These are phyloP conservation scores for Gastrolobium bilobum DNA, from an alignment of 306 rosid genomes.

Conservation along the genomic window DNA sequence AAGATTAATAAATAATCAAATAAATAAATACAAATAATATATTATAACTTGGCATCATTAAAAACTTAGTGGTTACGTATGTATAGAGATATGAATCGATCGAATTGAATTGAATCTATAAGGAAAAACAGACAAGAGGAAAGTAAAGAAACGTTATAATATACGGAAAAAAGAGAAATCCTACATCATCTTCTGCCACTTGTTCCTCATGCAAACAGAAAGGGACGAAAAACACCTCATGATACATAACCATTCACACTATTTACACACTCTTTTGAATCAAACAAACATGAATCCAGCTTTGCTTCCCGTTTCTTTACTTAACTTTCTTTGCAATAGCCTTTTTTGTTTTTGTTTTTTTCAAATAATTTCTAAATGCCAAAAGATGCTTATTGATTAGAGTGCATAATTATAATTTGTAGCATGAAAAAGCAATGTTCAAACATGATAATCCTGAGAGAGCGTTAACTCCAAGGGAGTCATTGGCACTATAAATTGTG, in stretches of 20 bases:
- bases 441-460: constrained; percentile 37
- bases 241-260: background rate
- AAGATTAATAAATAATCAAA: background rate
- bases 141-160: background rate
- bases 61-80: too few species aligned
- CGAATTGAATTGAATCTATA: too few species aligned
- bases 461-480: constrained; percentile 54
- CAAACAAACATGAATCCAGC: constrained; percentile 4
- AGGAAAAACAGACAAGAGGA: background rate
- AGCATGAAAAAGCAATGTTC: constrained; percentile 34
- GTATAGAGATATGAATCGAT: too few species aligned
- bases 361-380: background rate
- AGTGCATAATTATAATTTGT: background rate
- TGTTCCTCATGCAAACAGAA: constrained; percentile 54
- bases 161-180: constrained; percentile 16
- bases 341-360: background rate
- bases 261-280: constrained; percentile 27
- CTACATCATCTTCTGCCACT: constrained; percentile 27
- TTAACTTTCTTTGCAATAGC: background rate
- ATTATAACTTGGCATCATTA: too few species aligned
- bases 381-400: constrained; percentile 29
- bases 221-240: constrained; percentile 39
- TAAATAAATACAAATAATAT: background rate
- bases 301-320: constrained; percentile 15
- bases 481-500: constrained; percentile 38